Percentiles rank a stretch among this genome's conserved stretches.
Conservation (phyloP, 176 grass and related monocot species). For the Paspalum vaginatum region DNA sequence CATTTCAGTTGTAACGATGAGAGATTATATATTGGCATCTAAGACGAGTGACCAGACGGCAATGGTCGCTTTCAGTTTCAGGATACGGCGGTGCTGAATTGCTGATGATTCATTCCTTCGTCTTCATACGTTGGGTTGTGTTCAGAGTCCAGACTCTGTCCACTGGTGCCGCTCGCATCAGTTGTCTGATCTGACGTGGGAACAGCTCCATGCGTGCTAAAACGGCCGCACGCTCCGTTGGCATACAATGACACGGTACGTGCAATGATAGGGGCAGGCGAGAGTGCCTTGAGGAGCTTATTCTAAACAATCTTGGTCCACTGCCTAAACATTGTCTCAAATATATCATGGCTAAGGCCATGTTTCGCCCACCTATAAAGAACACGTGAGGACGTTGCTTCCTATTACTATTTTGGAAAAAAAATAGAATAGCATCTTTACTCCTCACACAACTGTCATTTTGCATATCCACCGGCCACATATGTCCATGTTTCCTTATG, state of each 20-base stretch:
- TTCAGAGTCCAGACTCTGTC: constrained; percentile 1
- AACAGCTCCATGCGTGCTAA: not conserved
- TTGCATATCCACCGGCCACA: too few species aligned
- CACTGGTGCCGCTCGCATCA: not conserved
- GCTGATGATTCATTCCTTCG: not conserved
- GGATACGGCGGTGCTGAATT: not conserved
- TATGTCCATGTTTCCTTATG: too few species aligned
- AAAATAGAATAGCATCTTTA: too few species aligned
- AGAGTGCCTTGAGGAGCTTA: not conserved
- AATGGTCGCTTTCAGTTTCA: not conserved
- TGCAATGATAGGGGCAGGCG: not conserved
- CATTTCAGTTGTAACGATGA: not conserved
- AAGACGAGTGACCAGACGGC: not conserved
- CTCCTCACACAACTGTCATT: too few species aligned
- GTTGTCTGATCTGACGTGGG: not conserved
- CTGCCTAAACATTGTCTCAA: too few species aligned
- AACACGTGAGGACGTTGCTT: too few species aligned
- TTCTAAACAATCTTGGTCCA: not conserved
- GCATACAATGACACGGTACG: not conserved
- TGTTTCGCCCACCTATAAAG: too few species aligned
- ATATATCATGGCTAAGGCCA: too few species aligned
- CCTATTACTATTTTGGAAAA: too few species aligned
- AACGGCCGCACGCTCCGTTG: not conserved
- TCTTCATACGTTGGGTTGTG: not conserved
- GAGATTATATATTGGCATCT: not conserved